Conservation (phyloP, 495 filamentous ascomycete species). For the Aspergillus carlsbadensis region DNA sequence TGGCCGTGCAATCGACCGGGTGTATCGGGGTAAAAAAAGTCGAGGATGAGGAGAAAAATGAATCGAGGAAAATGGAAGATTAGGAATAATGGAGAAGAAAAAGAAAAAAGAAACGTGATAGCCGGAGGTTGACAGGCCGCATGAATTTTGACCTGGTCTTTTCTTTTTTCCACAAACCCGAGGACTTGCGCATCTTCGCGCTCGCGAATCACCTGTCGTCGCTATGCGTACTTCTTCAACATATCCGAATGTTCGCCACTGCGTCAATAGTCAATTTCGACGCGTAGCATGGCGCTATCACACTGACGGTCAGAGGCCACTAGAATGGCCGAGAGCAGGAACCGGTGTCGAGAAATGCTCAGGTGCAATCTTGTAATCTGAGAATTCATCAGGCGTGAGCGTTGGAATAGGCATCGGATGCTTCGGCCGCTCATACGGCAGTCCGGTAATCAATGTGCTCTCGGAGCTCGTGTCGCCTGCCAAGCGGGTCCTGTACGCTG, state of each 20-base stretch:
- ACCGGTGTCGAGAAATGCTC: constrained; percentile 26
- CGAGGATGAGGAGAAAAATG: background rate
- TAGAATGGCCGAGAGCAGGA: constrained; percentile 29
- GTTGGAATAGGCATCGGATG: constrained; percentile 15
- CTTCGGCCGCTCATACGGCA: constrained; percentile 37
- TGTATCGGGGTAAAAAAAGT: background rate
- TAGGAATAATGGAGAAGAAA: background rate
- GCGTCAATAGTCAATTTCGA: background rate
- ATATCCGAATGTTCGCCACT: background rate
- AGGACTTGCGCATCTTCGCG: no score
- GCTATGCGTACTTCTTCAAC: background rate
- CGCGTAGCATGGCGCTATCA: background rate
- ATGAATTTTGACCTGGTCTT: background rate
- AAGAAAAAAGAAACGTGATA: constrained; percentile 2
- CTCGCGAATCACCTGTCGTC: background rate
- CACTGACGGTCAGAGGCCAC: constrained; percentile 12
- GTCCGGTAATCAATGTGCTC: constrained; percentile 34
- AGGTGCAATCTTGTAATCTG: constrained; percentile 21
- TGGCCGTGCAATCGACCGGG: background rate
- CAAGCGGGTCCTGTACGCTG: constrained; percentile 23
- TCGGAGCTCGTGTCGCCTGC: constrained; percentile 15
- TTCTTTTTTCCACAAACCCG: background rate
- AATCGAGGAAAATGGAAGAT: background rate
- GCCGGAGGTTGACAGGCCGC: background rate
- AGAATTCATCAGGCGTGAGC: constrained; percentile 20